Percentiles rank a stretch among this genome's conserved stretches.
These are phyloP conservation scores for Rhododendron williamsianum DNA, from an alignment of 148 eudicot species.

Conservation along the genomic window DNA sequence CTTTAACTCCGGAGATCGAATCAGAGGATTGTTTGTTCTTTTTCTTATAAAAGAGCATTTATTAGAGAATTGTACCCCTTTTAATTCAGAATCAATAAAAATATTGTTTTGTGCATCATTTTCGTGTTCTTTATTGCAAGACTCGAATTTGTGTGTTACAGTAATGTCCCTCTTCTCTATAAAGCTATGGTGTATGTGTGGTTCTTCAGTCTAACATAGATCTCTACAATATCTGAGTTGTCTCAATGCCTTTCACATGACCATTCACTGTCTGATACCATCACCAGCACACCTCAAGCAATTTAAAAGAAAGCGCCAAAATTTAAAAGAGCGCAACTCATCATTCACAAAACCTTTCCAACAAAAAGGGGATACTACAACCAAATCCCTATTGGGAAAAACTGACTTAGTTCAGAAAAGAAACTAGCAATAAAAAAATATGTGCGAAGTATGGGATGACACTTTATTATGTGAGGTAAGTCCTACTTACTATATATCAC, in stretches of 20 bases:
- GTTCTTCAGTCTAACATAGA: not conserved
- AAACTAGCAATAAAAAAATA: not conserved
- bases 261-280: not conserved
- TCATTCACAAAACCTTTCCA: not conserved
- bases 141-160: too few relatives aligned
- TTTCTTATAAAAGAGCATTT: too few relatives aligned
- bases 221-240: not conserved
- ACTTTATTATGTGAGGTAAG: not conserved
- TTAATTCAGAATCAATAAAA: too few relatives aligned
- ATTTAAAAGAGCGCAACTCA: not conserved
- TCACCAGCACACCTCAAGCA: not conserved
- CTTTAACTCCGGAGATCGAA: too few relatives aligned
- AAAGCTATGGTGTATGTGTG: not conserved
- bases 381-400: not conserved
- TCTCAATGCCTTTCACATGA: not conserved
- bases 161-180: not conserved
- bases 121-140: too few relatives aligned
- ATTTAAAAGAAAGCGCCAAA: not conserved
- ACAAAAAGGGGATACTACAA: not conserved
- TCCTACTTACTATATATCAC: not conserved
- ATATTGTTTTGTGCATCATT: too few relatives aligned
- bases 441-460: not conserved
- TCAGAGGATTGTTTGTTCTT: too few relatives aligned
- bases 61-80: too few relatives aligned
- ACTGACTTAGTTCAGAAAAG: not conserved